phyloP scores from a whole-genome alignment of 345 rosid species.

The Aquilaria yunnanensis region DNA sequence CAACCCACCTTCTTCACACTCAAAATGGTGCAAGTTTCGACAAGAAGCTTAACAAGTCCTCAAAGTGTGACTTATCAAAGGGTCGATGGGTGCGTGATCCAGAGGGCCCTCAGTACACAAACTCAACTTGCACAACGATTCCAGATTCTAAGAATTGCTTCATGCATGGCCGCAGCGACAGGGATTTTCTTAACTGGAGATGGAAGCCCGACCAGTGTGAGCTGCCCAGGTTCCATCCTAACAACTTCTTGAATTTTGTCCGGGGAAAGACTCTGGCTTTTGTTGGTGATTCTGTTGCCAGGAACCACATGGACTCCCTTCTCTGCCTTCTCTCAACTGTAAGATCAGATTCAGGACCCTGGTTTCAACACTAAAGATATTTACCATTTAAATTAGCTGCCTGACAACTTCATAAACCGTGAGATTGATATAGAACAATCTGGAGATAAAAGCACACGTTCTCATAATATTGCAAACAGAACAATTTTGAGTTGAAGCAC shows the following conservation, averaged over 20 bases:
- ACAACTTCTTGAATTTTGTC: conserved; percentile 37
- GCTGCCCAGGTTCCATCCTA: conserved; percentile 50
- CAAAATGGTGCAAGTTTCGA: no score
- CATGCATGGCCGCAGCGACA: conserved; percentile 50
- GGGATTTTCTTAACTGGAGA: conserved; percentile 61
- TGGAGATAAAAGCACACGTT: no score
- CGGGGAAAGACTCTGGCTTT: conserved; percentile 65
- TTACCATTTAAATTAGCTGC: not conserved
- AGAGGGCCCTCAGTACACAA: conserved; percentile 42
- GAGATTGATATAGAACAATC: no score
- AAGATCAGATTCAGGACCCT: no score
- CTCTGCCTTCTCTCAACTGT: conserved; percentile 73
- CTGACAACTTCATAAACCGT: no score
- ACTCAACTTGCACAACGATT: conserved; percentile 55
- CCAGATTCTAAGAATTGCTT: conserved; percentile 68
- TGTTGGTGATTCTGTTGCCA: conserved; percentile 74
- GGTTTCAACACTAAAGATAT: not conserved
- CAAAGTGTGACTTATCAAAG: conserved; percentile 40
- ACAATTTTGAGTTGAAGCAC: no score
- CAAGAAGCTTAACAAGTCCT: no score
- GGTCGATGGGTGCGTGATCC: conserved; percentile 66
- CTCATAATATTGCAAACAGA: no score
- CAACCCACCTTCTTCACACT: no score
- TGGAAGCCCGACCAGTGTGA: conserved; percentile 71
- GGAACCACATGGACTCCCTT: conserved; percentile 80